Evolutionary conservation across 257 asterid species (phyloP).

Genomic region (Solanum sitiens): DNA sequence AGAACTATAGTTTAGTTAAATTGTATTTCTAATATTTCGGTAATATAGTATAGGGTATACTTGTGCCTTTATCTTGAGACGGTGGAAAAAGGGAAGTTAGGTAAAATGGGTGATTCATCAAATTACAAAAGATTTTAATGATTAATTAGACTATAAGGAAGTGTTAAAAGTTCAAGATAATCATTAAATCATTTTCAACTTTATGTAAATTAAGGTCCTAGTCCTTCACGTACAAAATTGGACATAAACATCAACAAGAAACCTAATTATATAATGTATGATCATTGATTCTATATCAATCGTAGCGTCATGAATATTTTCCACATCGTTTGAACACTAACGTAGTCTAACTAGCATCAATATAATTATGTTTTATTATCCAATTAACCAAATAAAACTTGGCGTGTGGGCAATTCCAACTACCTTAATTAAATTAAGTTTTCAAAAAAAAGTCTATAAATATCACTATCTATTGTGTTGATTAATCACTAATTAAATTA

Average conservation of each 20-base stretch:
- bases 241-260: not conserved
- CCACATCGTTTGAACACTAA: not conserved
- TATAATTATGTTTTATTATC: not conserved
- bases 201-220: not conserved
- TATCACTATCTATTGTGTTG: not conserved
- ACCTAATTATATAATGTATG: not conserved
- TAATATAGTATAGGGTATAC: too few relatives aligned
- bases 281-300: not conserved
- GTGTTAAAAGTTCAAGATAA: not conserved
- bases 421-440: not conserved
- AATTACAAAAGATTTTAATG: not conserved
- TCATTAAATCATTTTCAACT: not conserved
- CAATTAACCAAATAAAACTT: slow-evolving; percentile 1
- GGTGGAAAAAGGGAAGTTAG: not conserved
- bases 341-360: not conserved
- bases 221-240: not conserved
- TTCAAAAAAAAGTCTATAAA: not conserved
- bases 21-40: fast-evolving
- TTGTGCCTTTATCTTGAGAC: not conserved
- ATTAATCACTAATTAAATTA: not conserved
- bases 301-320: not conserved
- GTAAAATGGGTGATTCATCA: not conserved
- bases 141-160: not conserved
- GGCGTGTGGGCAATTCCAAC: slow-evolving; percentile 15
- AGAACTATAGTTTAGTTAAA: fast-evolving